Evolutionary conservation across 1,284 basidiomycete genomes (phyloP).

Genomic region (Clitocybe nebularis): DNA sequence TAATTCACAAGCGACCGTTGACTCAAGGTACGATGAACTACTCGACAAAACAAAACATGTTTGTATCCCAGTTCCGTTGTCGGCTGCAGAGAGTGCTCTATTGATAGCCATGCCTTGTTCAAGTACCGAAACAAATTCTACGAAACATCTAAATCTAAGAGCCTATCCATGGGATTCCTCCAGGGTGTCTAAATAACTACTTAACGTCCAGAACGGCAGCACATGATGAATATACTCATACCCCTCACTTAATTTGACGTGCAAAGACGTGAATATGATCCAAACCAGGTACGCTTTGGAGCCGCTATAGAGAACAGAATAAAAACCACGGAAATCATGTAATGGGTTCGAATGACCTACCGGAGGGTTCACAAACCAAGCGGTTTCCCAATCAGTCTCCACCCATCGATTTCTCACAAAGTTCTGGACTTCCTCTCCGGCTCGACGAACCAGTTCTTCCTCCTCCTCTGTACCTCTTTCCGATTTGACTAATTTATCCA

Average conservation of each 20-base stretch:
- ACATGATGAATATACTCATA: background rate
- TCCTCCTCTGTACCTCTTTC: constrained; percentile 47
- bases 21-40: too few species aligned
- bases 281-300: constrained; percentile 75
- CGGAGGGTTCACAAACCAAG: constrained; percentile 84
- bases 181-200: too few species aligned
- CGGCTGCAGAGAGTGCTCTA: too few species aligned
- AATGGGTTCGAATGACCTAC: constrained; percentile 37
- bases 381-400: constrained; percentile 73
- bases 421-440: constrained; percentile 52
- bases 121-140: too few species aligned
- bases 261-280: constrained; percentile 82
- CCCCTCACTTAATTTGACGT: constrained; percentile 30
- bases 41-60: too few species aligned
- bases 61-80: too few species aligned
- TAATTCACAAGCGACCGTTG: too few species aligned
- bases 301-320: constrained; percentile 39
- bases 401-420: constrained; percentile 65
- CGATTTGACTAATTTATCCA: constrained; percentile 53
- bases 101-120: too few species aligned
- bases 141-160: too few species aligned
- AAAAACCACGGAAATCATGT: background rate
- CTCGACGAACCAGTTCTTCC: constrained; percentile 43
- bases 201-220: too few species aligned
- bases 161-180: too few species aligned